Evolutionary conservation across 208 protist species (phyloP).

Genomic region (Strigomonas culicis): DNA sequence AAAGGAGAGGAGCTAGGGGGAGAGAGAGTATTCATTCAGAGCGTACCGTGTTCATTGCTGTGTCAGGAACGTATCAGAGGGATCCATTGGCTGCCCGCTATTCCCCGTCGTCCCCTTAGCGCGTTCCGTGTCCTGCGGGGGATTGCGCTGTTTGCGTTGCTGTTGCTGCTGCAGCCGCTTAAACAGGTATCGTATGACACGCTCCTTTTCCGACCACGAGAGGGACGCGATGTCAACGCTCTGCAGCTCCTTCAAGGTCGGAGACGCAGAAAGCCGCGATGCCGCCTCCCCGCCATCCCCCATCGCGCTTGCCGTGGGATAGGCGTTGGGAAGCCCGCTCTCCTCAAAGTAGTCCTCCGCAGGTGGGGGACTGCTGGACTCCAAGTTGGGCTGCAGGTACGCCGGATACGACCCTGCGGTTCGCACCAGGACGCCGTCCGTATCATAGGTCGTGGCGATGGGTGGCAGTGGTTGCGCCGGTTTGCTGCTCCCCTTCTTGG

Average conservation of each 20-base stretch:
- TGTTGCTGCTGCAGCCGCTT: constrained; percentile 53
- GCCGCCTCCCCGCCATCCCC: no score
- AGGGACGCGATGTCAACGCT: constrained; percentile 72
- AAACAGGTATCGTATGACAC: constrained; percentile 79
- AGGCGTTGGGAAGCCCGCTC: not conserved
- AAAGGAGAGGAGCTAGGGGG: no score
- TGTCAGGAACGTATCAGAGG: constrained; percentile 44
- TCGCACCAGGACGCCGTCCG: constrained; percentile 2
- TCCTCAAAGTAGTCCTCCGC: not conserved
- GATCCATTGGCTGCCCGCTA: not conserved
- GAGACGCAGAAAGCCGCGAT: constrained; percentile 30
- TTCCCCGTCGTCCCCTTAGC: not conserved
- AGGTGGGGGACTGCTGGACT: constrained; percentile 3
- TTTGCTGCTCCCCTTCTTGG: constrained; percentile 12
- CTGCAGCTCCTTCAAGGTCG: constrained; percentile 49
- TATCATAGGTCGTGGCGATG: not conserved
- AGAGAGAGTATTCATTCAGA: no score
- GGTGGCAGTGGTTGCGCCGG: not conserved
- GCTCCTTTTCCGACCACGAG: constrained; percentile 88
- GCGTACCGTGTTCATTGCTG: constrained; percentile 18
- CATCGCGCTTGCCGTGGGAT: not conserved
- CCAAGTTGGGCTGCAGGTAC: constrained; percentile 6
- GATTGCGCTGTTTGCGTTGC: not conserved
- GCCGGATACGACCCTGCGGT: not conserved
- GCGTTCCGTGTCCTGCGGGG: not conserved